Evolutionary conservation across 495 filamentous ascomycete species (phyloP), one percentile per base, ranked within the genome.

Genomic region (Talaromyces trachyspermus): DNA sequence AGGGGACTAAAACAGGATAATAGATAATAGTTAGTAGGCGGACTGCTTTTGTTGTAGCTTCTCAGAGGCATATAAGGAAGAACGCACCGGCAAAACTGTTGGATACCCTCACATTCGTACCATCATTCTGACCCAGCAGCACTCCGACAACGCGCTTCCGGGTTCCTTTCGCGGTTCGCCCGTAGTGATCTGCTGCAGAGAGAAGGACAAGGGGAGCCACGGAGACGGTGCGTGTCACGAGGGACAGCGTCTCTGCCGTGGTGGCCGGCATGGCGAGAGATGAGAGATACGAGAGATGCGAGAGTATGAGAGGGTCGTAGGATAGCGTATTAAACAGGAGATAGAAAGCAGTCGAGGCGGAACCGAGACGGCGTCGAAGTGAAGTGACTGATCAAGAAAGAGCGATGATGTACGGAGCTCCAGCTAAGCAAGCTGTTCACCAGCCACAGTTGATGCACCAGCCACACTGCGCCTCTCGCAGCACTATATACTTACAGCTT

Each of bases 41-140:
- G 90, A 92, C 7, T 91, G 91, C 65, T 97, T 90, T 64, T 94
- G 95, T 54, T 95, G 89, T 65, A 97, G 94, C 73, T 98, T 94
- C 68, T 98, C 92, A 64, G 97, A 98, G 2, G 92, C 94, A 17
- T 97, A 94, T 55, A 33, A 15, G 30, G 49, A 40, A 20, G 48
- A 49, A 24, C 51, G 47, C 65, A 96, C 92, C 89, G 54, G 92
- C 92, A 68, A 95, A 98, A 69, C 92, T 95, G 78, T 98, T 98
- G 61, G 92, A 96, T 60, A 97, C 92, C 51, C 94, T 80, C 55
- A 95, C 94, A 64, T 86, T 90, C 64, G 86, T 86, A 50, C 92
- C 90, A 61, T 89, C 84, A 60, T 95, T 95, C 71, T 98, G 94
- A 30, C 92, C 92, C 49, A 98, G 72, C 49, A 98, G 69, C 49